Base-by-base conservation (phyloP, 1,284 basidiomycete genomes). In the Cryptococcus sp. region DNA sequence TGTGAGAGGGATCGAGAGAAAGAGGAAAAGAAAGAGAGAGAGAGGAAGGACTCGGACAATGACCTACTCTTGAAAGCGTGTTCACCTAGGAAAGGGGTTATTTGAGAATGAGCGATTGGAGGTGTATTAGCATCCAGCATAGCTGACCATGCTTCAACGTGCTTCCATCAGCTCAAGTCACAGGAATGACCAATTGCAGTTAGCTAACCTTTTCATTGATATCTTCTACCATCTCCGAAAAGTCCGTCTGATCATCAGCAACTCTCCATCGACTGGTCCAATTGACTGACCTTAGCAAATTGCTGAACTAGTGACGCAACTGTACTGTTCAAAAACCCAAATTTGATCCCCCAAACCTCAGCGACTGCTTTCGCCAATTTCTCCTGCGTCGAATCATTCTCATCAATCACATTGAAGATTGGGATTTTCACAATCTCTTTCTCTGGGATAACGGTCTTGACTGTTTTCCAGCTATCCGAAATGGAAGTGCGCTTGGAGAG, bases 331-430 rank as follows among this genome's bases (percentile, higher is more conserved):
- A 90, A 83, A 69, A 91, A 93, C 61, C 91, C 88, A 56, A 87
- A 88, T 10, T 85, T 86, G 47, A 91, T 87, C 36, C 83, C 85
- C 71, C 91, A 93, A 60, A 84, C 82, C 18, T 83, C 80, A 1
- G 87, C 84, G 21, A 88, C 81, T 10, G 80, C 82, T 53, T 82
- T 80, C 2, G 85, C 88, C n/a, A 87, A 80, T 52, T 84, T 85
- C 25, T 85, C 78, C 51, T 89, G 79, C 1, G 88, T 91, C 54
- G 83, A 84, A 48, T 88, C 80, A 11, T 84, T 83, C 54, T 91
- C 86, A 66, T 93, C 91, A 54, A 86, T 88, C 51, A 92, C 69
- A 68, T 92, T 91, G 77, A 93, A 92, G 32, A 92, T 61, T 10
- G 89, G 88, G 2, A 85, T 85, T 28, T 82, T 68, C 9, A 84